Base-by-base conservation (phyloP, 2,329 filamentous ascomycete genomes). In the Apiospora rasikravindrae region DNA sequence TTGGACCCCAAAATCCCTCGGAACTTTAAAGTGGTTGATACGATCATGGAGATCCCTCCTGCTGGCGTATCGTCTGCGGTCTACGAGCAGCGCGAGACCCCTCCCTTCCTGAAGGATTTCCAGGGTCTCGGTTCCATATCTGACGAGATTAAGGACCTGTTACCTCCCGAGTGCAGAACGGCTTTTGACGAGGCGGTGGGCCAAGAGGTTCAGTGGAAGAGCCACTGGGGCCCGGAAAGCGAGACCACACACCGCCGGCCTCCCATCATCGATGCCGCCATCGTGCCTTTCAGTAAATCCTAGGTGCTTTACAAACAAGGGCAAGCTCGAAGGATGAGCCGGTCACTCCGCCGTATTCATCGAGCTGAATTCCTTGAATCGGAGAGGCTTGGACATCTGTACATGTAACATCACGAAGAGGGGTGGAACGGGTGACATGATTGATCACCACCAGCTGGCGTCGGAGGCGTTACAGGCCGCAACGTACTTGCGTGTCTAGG, bases 131-230 rank as follows among this genome's bases (percentile, higher is more conserved):
- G 85, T n/a, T 86, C 88, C 57, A 86, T 95, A 8, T 82, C 91
- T 1, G 87, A 90, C 69, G 92, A 94, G 13, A 86, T 94, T 74
- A 85, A 89, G 72, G 88, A 89, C 42, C 86, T 92, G 72, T 85
- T 95, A 72, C 92, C 92, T 1, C 82, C 87, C 1, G 91, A 94
- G 74, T 96, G 94, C 80, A 89, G 92, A 49, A 84, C 86, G 49
- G 92, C 93, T 0, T 95, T 98, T 74, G 86, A 94, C 69, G 85
- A 88, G 70, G 92, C 94, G 3, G 84, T 91, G 69, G 83, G 83
- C 14, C 86, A 88, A 71, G 94, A 98, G 81, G 81, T 83, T 73
- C 83, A 88, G 70, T 98, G 95, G 93, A 93, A 93, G 80, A 85
- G 82, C 44, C 88, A 87, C 74, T 98, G 95, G 94, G 89, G 88